Evolutionary conservation across 331 rosid genomes (phyloP).

Genomic region (Pyrus hybrid): DNA sequence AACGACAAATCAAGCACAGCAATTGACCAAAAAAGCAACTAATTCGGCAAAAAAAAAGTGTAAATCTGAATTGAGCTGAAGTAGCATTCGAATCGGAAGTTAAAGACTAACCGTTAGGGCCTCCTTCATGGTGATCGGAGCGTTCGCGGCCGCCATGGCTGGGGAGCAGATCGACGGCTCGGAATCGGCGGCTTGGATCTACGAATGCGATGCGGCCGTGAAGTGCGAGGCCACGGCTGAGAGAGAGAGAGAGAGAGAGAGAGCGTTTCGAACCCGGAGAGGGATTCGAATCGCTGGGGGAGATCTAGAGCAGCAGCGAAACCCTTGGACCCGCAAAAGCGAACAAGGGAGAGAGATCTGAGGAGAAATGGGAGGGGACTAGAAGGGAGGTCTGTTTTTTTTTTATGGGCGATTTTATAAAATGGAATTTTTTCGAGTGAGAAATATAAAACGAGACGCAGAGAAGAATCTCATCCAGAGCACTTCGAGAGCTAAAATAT

Average conservation of each 20-base stretch:
- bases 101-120: constrained; percentile 67
- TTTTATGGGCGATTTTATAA: constrained; percentile 14
- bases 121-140: constrained; percentile 98
- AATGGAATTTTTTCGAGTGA: constrained; percentile 18
- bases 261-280: constrained; percentile 14
- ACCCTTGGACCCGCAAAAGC: constrained; percentile 31
- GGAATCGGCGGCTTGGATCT: constrained; percentile 31
- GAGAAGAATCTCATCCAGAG: constrained; percentile 14
- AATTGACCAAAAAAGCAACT: constrained; percentile 18
- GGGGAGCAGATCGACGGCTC: constrained; percentile 33
- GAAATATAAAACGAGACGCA: constrained; percentile 19
- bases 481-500: constrained; percentile 9
- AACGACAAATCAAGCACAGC: constrained; percentile 8
- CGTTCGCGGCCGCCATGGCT: constrained; percentile 97
- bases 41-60: not conserved
- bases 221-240: constrained; percentile 15
- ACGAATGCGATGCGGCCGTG: constrained; percentile 22
- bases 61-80: constrained; percentile 20
- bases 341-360: constrained; percentile 13
- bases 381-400: constrained; percentile 4
- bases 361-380: not conserved
- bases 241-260: not conserved
- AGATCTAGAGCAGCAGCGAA: constrained; percentile 53
- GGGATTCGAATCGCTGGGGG: constrained; percentile 44
- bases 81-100: not conserved